Percentiles rank a stretch among this genome's conserved stretches.
Conservation (phyloP, 305 asterid species). For the Euphrasia arctica region DNA sequence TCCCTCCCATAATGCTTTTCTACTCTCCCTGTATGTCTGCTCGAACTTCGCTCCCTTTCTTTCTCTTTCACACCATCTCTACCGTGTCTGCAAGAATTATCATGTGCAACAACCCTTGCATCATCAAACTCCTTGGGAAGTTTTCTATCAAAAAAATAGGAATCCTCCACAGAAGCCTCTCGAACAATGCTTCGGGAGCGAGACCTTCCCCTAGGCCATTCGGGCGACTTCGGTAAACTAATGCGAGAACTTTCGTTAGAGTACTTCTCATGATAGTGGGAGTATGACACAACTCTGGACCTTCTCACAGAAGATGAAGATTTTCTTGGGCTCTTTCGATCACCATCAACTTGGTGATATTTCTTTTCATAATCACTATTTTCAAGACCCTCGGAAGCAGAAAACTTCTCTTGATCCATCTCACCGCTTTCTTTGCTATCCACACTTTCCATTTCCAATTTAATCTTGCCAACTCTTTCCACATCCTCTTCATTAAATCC, state of each 20-base stretch:
- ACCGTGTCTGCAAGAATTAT: constrained; percentile 39
- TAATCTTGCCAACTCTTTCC: constrained; percentile 30
- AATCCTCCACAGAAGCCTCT: constrained; percentile 49
- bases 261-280: constrained; percentile 39
- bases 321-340: constrained; percentile 32
- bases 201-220: constrained; percentile 58
- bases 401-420: constrained; percentile 32
- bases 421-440: constrained; percentile 41
- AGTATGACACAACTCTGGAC: constrained; percentile 27
- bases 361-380: constrained; percentile 39
- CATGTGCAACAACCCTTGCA: constrained; percentile 38
- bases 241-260: constrained; percentile 36
- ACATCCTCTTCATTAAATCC: constrained; percentile 33
- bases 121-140: constrained; percentile 47
- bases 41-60: constrained; percentile 63
- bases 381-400: constrained; percentile 30
- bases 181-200: constrained; percentile 57
- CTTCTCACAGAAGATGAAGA: constrained; percentile 43
- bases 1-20: constrained; percentile 53
- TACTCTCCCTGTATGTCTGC: constrained; percentile 42
- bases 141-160: constrained; percentile 34
- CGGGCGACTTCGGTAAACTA: constrained; percentile 56
- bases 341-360: constrained; percentile 35
- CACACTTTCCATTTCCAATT: constrained; percentile 31
- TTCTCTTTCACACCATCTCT: constrained; percentile 48